These are phyloP conservation scores for Phymatotrichopsis omnivora DNA, from an alignment of 2,329 filamentous ascomycete genomes.

Conservation along the genomic window DNA sequence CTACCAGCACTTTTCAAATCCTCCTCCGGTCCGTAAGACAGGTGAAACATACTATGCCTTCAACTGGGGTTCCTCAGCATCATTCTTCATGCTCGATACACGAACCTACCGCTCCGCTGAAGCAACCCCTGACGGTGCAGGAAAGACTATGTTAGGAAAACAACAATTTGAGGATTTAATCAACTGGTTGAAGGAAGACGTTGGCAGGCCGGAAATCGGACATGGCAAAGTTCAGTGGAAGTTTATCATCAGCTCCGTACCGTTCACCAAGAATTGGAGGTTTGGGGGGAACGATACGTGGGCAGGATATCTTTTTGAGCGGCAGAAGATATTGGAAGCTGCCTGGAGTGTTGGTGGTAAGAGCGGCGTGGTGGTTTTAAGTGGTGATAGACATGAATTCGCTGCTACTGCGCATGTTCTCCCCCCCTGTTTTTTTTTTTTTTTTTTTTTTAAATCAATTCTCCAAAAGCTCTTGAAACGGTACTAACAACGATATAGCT, in stretches of 20 bases:
- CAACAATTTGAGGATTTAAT: slow-evolving; percentile 72
- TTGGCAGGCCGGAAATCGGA: slow-evolving; percentile 43
- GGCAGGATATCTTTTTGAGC: slow-evolving; percentile 81
- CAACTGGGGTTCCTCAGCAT: slow-evolving; percentile 67
- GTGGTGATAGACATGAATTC: slow-evolving; percentile 94
- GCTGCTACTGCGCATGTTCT: slow-evolving; percentile 69
- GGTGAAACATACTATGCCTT: slow-evolving; percentile 79
- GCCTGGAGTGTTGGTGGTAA: slow-evolving; percentile 85
- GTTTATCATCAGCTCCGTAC: slow-evolving; percentile 78
- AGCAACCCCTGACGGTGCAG: slow-evolving; percentile 48
- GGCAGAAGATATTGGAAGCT: slow-evolving; percentile 67
- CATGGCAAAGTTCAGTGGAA: slow-evolving; percentile 65
- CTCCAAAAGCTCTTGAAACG: neutral
- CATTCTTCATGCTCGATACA: slow-evolving; percentile 92
- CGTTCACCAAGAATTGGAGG: slow-evolving; percentile 96
- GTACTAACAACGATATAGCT: slow-evolving; percentile 32
- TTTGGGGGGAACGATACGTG: slow-evolving; percentile 78
- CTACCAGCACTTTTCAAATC: slow-evolving; percentile 79
- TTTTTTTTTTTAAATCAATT: neutral
- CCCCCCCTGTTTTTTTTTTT: slow-evolving; percentile 1
- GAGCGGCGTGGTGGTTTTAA: slow-evolving; percentile 70
- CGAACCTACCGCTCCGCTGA: slow-evolving; percentile 59
- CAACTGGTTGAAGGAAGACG: slow-evolving; percentile 64
- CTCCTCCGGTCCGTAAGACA: slow-evolving; percentile 52
- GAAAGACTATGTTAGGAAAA: slow-evolving; percentile 79